Percentiles rank a stretch among this genome's conserved stretches.
phyloP scores from a whole-genome alignment of 805 yeast species.

The Pichia eremophila region DNA sequence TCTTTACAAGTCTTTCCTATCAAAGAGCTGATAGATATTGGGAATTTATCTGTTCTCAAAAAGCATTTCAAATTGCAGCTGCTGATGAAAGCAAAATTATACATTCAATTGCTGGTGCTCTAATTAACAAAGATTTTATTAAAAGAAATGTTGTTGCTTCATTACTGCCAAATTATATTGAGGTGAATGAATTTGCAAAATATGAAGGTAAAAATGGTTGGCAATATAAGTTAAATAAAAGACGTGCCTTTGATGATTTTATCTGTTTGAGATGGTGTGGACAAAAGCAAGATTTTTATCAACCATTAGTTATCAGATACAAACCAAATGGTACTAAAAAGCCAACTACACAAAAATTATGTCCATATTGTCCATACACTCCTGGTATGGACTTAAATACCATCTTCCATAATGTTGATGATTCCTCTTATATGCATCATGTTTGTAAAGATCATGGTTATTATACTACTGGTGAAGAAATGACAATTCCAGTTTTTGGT shows the following conservation, averaged over 20 bases:
- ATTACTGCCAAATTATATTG: not conserved
- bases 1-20: not conserved
- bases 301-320: not conserved
- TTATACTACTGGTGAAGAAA: slow-evolving; percentile 22
- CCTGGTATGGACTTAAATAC: not conserved
- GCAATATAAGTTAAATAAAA: not conserved
- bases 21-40: not conserved
- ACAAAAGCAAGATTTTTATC: not conserved
- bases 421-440: slow-evolving; percentile 16
- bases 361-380: slow-evolving; percentile 23
- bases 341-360: slow-evolving; percentile 6
- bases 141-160: not conserved
- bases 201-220: not conserved
- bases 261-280: not conserved
- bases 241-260: not conserved
- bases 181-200: not conserved
- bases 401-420: slow-evolving; percentile 17
- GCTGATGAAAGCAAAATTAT: not conserved
- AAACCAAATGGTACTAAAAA: not conserved
- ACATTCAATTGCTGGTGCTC: not conserved
- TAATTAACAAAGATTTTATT: not conserved
- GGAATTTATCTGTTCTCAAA: not conserved
- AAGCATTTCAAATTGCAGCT: not conserved
- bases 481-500: slow-evolving; percentile 19
- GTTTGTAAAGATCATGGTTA: slow-evolving; percentile 28